Percentiles rank a stretch among this genome's conserved stretches.
These are phyloP conservation scores for Dendrobium nobile DNA, from an alignment of 106 monocot genomes.

Conservation along the genomic window DNA sequence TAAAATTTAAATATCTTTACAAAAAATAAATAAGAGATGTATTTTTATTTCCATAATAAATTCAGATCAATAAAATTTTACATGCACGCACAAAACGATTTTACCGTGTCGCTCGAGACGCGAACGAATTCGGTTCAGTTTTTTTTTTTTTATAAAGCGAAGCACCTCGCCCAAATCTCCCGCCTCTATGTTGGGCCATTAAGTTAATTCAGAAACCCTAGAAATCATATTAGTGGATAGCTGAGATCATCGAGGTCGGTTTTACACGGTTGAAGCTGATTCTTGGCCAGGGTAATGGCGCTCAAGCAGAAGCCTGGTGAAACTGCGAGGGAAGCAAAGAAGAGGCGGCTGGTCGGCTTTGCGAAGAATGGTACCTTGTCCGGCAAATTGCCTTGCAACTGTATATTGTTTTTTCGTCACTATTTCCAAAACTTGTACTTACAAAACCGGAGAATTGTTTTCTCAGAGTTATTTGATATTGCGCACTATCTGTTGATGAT, in stretches of 20 bases:
- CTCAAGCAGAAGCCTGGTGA: neutral
- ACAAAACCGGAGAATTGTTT: neutral
- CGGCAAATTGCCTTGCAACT: neutral
- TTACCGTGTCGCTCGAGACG: too few relatives aligned
- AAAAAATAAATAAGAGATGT: too few relatives aligned
- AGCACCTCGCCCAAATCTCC: too few relatives aligned
- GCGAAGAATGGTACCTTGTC: neutral
- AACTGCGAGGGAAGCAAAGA: neutral
- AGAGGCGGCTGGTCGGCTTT: neutral
- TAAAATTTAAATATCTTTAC: too few relatives aligned
- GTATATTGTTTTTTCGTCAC: neutral
- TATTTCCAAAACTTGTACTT: neutral
- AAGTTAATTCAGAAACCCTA: neutral
- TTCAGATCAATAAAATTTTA: too few relatives aligned
- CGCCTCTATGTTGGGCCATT: too few relatives aligned
- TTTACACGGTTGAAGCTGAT: neutral
- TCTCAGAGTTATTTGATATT: neutral
- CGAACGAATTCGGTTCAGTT: too few relatives aligned
- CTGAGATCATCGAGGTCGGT: neutral
- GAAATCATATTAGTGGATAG: neutral
- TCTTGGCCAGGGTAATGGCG: neutral
- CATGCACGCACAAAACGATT: too few relatives aligned
- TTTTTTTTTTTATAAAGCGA: too few relatives aligned
- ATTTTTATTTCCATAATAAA: too few relatives aligned
- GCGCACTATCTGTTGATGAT: neutral